Evolutionary conservation across 1,139 yeast species (phyloP).

Genomic region (Yamadazyma dushanensis): DNA sequence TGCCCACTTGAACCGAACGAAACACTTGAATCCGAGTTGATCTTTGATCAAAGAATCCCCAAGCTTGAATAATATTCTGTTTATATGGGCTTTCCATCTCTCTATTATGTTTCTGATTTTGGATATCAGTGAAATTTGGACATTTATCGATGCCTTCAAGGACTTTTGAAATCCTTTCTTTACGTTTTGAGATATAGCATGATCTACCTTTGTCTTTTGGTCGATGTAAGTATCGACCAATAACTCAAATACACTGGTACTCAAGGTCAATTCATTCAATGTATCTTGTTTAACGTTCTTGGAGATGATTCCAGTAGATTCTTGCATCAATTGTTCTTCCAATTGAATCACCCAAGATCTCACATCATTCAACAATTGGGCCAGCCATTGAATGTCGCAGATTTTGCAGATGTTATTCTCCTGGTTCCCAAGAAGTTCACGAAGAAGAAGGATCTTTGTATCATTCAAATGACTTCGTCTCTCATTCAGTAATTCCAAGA

Average conservation of each 20-base stretch:
- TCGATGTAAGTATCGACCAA: conserved; percentile 51
- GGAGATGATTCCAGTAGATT: conserved; percentile 1
- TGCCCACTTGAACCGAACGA: conserved; percentile 36
- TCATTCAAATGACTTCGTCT: conserved; percentile 12
- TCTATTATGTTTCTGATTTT: conserved; percentile 35
- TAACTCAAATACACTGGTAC: conserved; percentile 51
- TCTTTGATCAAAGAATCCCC: neutral
- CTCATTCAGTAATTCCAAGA: conserved; percentile 9
- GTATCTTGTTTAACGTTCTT: neutral
- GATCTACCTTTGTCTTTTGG: conserved; percentile 27
- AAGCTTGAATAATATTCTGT: conserved; percentile 4
- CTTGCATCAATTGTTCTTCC: conserved; percentile 20
- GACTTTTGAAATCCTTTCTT: conserved; percentile 23
- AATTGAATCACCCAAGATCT: conserved; percentile 37
- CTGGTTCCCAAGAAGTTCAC: conserved; percentile 31
- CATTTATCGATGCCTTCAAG: conserved; percentile 26
- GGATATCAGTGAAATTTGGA: conserved; percentile 37
- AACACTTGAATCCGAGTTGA: conserved; percentile 4
- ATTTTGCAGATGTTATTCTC: conserved; percentile 19
- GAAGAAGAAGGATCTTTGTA: conserved; percentile 44
- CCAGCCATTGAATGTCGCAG: conserved; percentile 28
- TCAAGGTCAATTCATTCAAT: conserved; percentile 10
- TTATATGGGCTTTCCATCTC: conserved; percentile 33
- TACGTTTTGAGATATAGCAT: conserved; percentile 16
- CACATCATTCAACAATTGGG: conserved; percentile 22